Conservation (phyloP, 768 basidiomycete species). For the Termitomyces sp. region DNA sequence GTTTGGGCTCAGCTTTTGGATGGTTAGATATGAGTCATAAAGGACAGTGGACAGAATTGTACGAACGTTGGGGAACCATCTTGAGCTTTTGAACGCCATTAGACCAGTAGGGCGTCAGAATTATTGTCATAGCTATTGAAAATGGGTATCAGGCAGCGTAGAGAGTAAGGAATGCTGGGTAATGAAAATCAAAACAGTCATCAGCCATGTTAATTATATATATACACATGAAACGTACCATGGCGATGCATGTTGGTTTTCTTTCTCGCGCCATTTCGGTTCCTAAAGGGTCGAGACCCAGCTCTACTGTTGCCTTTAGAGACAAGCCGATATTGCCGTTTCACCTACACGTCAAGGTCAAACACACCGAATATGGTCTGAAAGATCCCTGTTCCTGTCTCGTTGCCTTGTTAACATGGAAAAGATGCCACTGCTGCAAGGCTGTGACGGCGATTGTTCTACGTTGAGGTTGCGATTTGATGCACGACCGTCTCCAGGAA, state of each 20-base stretch:
- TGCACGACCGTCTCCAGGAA: conserved; percentile 1
- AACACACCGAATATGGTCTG: not conserved
- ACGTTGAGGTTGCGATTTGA: not conserved
- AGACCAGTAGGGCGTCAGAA: conserved; percentile 68
- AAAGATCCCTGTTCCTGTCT: not conserved
- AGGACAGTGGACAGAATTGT: conserved; percentile 5
- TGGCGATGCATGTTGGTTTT: conserved; percentile 9
- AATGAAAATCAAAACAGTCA: not conserved
- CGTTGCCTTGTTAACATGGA: not conserved
- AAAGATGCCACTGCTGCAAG: not conserved
- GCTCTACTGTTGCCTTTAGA: not conserved
- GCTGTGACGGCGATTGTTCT: not conserved
- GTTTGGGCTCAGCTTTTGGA: conserved; percentile 34
- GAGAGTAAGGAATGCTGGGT: not conserved
- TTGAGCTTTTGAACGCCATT: conserved; percentile 71
- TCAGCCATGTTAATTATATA: not conserved
- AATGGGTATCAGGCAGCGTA: conserved; percentile 1
- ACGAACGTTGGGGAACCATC: conserved; percentile 51
- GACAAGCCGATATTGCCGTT: not conserved
- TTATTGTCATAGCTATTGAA: conserved; percentile 43
- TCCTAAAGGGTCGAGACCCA: conserved; percentile 2
- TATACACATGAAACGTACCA: conserved; percentile 7
- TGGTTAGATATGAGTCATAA: conserved; percentile 6
- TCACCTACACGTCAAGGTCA: not conserved
- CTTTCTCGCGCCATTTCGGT: conserved; percentile 4